Evolutionary conservation across 23 red algal genomes (phyloP), one percentile per base, ranked within the genome.

Genomic region (Gracilaria domingensis): DNA sequence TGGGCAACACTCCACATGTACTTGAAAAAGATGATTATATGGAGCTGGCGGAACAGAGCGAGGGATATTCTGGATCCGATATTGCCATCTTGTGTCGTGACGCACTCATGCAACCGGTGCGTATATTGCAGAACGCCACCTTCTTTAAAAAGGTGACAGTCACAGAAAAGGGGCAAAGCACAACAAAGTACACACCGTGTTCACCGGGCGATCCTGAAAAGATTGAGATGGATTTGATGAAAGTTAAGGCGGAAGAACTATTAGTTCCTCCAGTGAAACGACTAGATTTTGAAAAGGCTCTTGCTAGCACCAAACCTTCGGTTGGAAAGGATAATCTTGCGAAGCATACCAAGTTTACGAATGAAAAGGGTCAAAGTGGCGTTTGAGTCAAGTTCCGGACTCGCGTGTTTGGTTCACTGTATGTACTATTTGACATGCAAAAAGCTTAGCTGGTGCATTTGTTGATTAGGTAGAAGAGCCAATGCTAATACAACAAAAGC

Each of bases 71-170:
- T 25, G 97, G 97, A 34, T 94, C 97, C 2, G 97, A 99, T 93
- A 99, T 99, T 75, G 85, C 61, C 20, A 69, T 96, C 42, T 56
- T 99, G 26, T 86, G 94, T 36, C 89, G 97, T 30, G 97, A 99
- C 67, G 97, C 97, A 4, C 96, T 99, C 82, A 99, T 99, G 97
- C 97, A 99, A 75, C 97, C 97, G 32, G 91, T 99, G 24, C 94
- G 97, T 32, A 95, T 84, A 6, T 84, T 94, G 75, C 93, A 96
- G 85, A 99, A 88, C 76, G 93, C 97, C 12, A 87, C 73, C 37
- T 82, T 85, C 38, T 99, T 99, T 36, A 95, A 94, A 76, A 60
- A 82, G 50, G 79, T 95, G 1, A 72, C 53, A n/a, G 80, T 92
- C 28, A 75, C 77, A 36, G 65, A 76, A 29, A 76, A 91, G 32